Conservation (phyloP, 306 rosid genomes). For the Quercus cerris region DNA sequence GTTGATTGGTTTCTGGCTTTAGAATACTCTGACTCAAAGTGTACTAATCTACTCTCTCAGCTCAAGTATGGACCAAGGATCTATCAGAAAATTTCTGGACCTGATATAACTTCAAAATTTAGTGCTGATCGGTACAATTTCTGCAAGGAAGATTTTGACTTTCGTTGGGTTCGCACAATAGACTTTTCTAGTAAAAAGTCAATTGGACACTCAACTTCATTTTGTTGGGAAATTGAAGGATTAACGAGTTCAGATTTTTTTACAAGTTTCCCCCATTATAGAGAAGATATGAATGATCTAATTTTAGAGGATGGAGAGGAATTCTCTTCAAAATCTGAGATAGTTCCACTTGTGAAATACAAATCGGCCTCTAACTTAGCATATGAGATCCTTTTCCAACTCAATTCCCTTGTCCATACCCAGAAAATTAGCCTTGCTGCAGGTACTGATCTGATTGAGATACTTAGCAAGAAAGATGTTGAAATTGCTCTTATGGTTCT, state of each 20-base stretch:
- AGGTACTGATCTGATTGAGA: conserved; percentile 49
- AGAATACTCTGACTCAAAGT: neutral
- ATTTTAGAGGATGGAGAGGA: conserved; percentile 50
- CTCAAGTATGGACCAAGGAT: conserved; percentile 79
- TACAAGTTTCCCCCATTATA: conserved; percentile 53
- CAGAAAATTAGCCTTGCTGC: conserved; percentile 75
- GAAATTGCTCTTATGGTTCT: conserved; percentile 54
- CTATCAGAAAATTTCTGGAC: conserved; percentile 52
- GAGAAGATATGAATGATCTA: conserved; percentile 43
- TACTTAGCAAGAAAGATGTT: conserved; percentile 43
- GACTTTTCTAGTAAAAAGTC: conserved; percentile 66
- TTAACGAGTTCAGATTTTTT: conserved; percentile 43
- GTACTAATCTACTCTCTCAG: conserved; percentile 33
- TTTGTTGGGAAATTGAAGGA: conserved; percentile 67
- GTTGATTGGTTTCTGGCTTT: conserved; percentile 6
- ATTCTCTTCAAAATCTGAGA: conserved; percentile 40
- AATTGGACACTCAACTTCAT: conserved; percentile 66
- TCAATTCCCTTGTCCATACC: conserved; percentile 82
- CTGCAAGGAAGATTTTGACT: conserved; percentile 73
- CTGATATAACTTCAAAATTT: conserved; percentile 49
- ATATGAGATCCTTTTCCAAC: conserved; percentile 73
- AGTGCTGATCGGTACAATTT: conserved; percentile 54
- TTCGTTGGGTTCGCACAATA: conserved; percentile 76
- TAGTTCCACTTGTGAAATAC: conserved; percentile 68
- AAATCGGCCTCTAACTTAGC: conserved; percentile 33